Evolutionary conservation across 2,329 filamentous ascomycete species (phyloP).

Genomic region (Aureobasidium melanogenum): DNA sequence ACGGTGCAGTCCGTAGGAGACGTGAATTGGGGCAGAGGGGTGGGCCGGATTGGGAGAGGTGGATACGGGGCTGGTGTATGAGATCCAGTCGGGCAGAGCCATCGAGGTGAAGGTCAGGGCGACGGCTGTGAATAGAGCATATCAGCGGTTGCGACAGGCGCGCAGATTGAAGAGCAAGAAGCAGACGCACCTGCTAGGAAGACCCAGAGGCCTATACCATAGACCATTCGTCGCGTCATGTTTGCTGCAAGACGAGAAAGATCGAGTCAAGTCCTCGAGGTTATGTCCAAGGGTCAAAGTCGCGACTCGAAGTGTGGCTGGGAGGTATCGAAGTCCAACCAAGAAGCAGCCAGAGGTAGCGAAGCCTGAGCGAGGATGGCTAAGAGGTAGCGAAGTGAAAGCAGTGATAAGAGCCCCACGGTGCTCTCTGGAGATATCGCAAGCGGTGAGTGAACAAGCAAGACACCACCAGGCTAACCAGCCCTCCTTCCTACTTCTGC

Average conservation of each 20-base stretch:
- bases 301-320: not conserved
- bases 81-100: slow-evolving; percentile 62
- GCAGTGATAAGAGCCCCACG: too few species aligned
- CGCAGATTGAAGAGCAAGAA: not conserved
- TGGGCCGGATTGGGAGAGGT: slow-evolving; percentile 19
- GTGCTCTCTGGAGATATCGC: too few species aligned
- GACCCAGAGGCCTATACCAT: slow-evolving; percentile 39
- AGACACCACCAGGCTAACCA: not conserved
- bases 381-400: too few species aligned
- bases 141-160: not conserved
- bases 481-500: not conserved
- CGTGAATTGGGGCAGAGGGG: slow-evolving; percentile 42
- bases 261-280: not conserved
- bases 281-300: not conserved
- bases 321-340: too few species aligned
- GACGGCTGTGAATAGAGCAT: slow-evolving; percentile 45
- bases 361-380: too few species aligned
- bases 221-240: slow-evolving; percentile 42
- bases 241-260: slow-evolving; percentile 5
- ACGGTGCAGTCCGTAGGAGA: slow-evolving; percentile 69
- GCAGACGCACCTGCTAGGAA: slow-evolving; percentile 32
- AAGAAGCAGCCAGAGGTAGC: too few species aligned
- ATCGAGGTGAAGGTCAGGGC: slow-evolving; percentile 63
- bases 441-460: not conserved
- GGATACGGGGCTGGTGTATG: slow-evolving; percentile 30